phyloP scores from a whole-genome alignment of 352 stramenopile genomes.

The Phytophthora cryptogea region DNA sequence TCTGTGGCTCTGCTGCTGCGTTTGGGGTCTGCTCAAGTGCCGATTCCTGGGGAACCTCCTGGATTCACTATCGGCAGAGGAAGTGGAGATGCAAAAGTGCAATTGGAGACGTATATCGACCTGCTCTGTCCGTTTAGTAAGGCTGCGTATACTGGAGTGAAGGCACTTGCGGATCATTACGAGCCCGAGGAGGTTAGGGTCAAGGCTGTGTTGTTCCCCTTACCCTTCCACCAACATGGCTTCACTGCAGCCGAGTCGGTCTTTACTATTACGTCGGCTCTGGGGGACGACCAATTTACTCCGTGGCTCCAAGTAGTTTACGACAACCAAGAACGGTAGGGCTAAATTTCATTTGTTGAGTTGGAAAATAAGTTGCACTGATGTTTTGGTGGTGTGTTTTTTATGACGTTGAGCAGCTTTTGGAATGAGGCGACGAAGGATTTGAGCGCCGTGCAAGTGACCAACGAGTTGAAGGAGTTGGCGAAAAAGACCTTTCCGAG shows the following conservation, averaged over 20 bases:
- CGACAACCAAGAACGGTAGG: slow-evolving; percentile 70
- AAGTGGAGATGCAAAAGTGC: slow-evolving; percentile 49
- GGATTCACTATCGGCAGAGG: slow-evolving; percentile 71
- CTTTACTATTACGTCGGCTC: slow-evolving; percentile 59
- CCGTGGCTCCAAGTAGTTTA: slow-evolving; percentile 74
- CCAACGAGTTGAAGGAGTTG: slow-evolving; percentile 51
- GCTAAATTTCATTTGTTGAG: not conserved
- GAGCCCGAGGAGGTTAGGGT: slow-evolving; percentile 56
- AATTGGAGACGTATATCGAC: slow-evolving; percentile 83
- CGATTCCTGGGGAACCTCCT: slow-evolving; percentile 56
- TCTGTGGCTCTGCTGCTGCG: slow-evolving; percentile 16
- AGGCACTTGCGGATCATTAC: slow-evolving; percentile 65
- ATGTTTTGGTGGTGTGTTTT: not conserved
- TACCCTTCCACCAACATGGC: slow-evolving; percentile 76
- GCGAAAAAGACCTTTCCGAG: slow-evolving; percentile 65
- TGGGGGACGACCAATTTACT: slow-evolving; percentile 57
- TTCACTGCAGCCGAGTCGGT: slow-evolving; percentile 62
- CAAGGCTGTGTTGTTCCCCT: slow-evolving; percentile 66
- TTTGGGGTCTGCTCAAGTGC: slow-evolving; percentile 45
- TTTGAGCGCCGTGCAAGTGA: slow-evolving; percentile 62
- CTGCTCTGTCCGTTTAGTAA: slow-evolving; percentile 78
- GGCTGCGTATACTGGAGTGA: slow-evolving; percentile 62
- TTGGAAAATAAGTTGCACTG: not conserved
- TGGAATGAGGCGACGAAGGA: slow-evolving; percentile 80
- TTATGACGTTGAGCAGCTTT: slow-evolving; percentile 39